Conservation (phyloP, 2,329 filamentous ascomycete species). For the Chaetomium sp. region DNA sequence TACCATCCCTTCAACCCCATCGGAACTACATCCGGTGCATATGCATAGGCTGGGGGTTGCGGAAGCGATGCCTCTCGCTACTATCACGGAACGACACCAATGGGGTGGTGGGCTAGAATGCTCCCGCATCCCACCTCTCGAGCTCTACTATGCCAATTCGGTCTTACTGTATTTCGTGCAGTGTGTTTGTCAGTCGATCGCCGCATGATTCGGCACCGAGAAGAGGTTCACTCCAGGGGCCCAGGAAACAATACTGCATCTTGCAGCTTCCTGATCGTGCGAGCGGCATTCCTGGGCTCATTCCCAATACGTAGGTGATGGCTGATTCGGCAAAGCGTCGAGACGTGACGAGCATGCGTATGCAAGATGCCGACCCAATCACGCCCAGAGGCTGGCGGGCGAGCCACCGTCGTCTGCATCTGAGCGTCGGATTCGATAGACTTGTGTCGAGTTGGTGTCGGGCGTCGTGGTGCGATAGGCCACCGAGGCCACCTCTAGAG, state of each 20-base stretch:
- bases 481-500: background rate
- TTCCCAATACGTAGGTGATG: constrained; percentile 1
- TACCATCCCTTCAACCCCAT: background rate
- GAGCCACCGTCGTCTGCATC: background rate
- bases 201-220: background rate
- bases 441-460: background rate
- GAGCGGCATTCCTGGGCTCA: background rate
- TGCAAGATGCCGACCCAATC: constrained; percentile 9
- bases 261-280: constrained; percentile 9
- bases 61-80: background rate
- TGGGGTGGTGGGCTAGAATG: constrained; percentile 1
- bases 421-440: background rate
- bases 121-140: background rate
- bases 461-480: constrained; percentile 2
- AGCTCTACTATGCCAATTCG: background rate
- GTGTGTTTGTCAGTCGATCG: background rate
- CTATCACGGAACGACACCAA: background rate
- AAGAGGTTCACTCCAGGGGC: background rate
- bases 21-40: constrained; percentile 18
- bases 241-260: background rate
- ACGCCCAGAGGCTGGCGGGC: background rate
- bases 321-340: constrained; percentile 1
- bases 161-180: background rate
- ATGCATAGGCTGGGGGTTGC: constrained; percentile 2
- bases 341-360: background rate